These are phyloP conservation scores for Lasiodiplodia gonubiensis DNA, from an alignment of 2,329 filamentous ascomycete genomes.

Conservation along the genomic window DNA sequence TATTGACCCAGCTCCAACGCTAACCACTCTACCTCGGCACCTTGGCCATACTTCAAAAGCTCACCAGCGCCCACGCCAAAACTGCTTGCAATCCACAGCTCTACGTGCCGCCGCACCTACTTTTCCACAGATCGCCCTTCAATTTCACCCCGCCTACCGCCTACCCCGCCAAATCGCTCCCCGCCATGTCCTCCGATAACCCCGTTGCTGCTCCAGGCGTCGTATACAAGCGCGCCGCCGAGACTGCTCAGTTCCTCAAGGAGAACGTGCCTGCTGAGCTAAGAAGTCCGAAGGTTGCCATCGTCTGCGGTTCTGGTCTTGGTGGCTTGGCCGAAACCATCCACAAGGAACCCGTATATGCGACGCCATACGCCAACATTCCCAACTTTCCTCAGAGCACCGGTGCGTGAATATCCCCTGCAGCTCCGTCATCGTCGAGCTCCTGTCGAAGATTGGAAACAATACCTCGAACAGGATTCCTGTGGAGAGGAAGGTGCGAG, in stretches of 20 bases:
- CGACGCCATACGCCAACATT: slow-evolving; percentile 64
- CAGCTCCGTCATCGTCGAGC: neutral
- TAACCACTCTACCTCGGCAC: neutral
- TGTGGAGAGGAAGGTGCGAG: neutral
- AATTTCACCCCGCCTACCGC: neutral
- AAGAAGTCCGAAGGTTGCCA: slow-evolving; percentile 63
- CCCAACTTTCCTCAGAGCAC: slow-evolving; percentile 67
- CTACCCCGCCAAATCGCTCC: neutral
- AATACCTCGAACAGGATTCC: neutral
- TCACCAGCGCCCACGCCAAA: neutral
- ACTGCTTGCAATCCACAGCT: neutral
- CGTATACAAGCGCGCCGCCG: slow-evolving; percentile 52
- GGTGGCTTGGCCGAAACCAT: slow-evolving; percentile 66
- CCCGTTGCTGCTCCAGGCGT: slow-evolving; percentile 7
- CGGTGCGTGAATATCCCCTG: slow-evolving; percentile 50
- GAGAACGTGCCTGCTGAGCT: slow-evolving; percentile 56
- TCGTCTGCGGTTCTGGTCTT: slow-evolving; percentile 69
- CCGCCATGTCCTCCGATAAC: slow-evolving; percentile 17
- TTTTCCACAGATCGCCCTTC: neutral
- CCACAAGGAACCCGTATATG: slow-evolving; percentile 55
- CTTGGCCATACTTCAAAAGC: slow-evolving; percentile 10
- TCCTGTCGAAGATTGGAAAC: neutral
- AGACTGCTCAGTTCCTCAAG: slow-evolving; percentile 59
- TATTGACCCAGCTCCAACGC: neutral
- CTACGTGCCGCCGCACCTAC: neutral